Conservation (phyloP, 108 stramenopile genomes). For the Chaetoceros muelleri region DNA sequence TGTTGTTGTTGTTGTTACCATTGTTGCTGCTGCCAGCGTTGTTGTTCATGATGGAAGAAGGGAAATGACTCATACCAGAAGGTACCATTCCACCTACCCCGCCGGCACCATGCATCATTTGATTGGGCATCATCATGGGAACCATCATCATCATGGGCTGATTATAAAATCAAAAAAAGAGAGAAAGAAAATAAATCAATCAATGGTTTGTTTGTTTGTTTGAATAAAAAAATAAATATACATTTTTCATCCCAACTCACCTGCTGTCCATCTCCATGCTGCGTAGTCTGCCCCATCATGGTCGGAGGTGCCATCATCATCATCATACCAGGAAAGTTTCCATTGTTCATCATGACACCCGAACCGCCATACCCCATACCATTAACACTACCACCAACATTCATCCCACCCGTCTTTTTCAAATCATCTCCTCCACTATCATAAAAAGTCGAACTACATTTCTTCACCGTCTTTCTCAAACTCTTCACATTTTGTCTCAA, state of each 20-base stretch:
- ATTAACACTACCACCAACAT: not conserved
- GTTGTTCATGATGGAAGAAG: slow-evolving; percentile 6
- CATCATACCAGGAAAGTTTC: not conserved
- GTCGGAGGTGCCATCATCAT: slow-evolving; percentile 7
- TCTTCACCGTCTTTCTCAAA: slow-evolving; percentile 44
- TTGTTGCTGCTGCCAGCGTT: slow-evolving; percentile 16
- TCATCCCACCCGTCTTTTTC: slow-evolving; percentile 5
- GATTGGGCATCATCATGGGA: slow-evolving; percentile 54
- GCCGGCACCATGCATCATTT: slow-evolving; percentile 2
- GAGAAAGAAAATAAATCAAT: slow-evolving; percentile 2
- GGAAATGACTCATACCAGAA: slow-evolving; percentile 8
- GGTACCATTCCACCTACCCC: slow-evolving; percentile 3
- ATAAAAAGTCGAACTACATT: slow-evolving; percentile 37
- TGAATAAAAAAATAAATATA: slow-evolving; percentile 1
- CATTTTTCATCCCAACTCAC: too few species aligned
- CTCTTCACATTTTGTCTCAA: slow-evolving; percentile 34
- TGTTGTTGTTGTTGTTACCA: slow-evolving; percentile 20
- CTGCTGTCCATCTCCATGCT: too few species aligned
- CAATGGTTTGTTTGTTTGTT: not conserved
- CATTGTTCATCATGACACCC: not conserved
- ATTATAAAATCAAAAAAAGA: not conserved
- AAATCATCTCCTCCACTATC: slow-evolving; percentile 28
- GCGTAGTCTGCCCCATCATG: too few species aligned
- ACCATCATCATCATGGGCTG: slow-evolving; percentile 66
- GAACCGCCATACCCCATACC: too few species aligned